Evolutionary conservation across 1,139 yeast genomes (phyloP).

Genomic region (Blastobotrys persicus): DNA sequence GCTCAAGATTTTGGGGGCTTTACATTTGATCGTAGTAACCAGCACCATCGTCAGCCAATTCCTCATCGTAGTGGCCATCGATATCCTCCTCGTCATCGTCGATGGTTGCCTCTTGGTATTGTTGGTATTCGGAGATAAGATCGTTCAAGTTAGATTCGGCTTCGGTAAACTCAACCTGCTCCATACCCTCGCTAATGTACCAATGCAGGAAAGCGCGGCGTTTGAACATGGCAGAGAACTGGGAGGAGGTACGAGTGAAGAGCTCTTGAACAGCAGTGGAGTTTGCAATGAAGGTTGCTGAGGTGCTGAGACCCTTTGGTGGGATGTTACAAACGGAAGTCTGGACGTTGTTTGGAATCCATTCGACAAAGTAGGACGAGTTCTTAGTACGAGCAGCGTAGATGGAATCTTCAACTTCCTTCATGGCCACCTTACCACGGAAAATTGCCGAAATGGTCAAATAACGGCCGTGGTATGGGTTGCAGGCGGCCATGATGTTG

Average conservation of each 20-base stretch:
- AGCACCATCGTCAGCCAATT: slow-evolving; percentile 10
- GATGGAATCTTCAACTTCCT: slow-evolving; percentile 47
- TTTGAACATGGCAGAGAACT: slow-evolving; percentile 45
- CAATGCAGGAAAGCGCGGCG: slow-evolving; percentile 48
- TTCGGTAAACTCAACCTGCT: slow-evolving; percentile 46
- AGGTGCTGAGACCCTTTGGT: slow-evolving; percentile 41
- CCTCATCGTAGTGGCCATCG: slow-evolving; percentile 18
- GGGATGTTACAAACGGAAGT: slow-evolving; percentile 46
- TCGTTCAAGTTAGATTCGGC: slow-evolving; percentile 46
- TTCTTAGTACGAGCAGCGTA: slow-evolving; percentile 39
- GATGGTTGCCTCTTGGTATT: slow-evolving; percentile 44
- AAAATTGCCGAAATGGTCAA: slow-evolving; percentile 46
- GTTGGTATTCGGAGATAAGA: slow-evolving; percentile 45
- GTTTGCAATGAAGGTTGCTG: slow-evolving; percentile 48
- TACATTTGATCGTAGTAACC: slow-evolving; percentile 3
- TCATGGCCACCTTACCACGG: slow-evolving; percentile 46
- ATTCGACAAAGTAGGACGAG: slow-evolving; percentile 42
- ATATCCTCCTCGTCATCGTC: slow-evolving; percentile 38
- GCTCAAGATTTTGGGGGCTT: not conserved
- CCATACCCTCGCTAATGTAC: slow-evolving; percentile 50
- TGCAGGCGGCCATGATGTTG: slow-evolving; percentile 47
- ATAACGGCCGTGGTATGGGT: slow-evolving; percentile 45
- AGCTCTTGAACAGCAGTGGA: slow-evolving; percentile 47
- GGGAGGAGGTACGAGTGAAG: slow-evolving; percentile 42
- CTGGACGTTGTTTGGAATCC: slow-evolving; percentile 45